Evolutionary conservation across 2,329 filamentous ascomycete species (phyloP).

Genomic region (Cordyceps militaris): DNA sequence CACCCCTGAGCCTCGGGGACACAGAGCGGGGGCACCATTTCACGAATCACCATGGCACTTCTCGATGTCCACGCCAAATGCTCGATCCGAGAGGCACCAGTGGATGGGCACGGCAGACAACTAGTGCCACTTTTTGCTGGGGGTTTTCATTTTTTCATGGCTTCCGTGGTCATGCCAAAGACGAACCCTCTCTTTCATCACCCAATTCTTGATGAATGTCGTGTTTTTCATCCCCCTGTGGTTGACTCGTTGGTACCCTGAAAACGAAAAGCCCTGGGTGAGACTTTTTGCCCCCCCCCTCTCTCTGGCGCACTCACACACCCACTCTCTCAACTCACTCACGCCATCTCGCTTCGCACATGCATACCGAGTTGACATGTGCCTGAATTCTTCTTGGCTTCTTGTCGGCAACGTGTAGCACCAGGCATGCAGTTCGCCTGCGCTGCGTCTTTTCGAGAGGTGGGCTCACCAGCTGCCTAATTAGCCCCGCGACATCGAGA

Average conservation of each 20-base stretch:
- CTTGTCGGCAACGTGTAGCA: background rate
- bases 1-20: background rate
- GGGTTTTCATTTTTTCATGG: background rate
- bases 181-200: background rate
- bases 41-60: background rate
- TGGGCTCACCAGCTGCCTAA: background rate
- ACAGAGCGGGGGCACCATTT: background rate
- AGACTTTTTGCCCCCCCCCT: too few relatives aligned
- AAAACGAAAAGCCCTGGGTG: too few relatives aligned
- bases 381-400: too few relatives aligned
- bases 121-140: background rate
- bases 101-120: background rate
- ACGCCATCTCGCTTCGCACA: background rate
- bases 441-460: background rate
- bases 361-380: background rate
- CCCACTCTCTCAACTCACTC: background rate
- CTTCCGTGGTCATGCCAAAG: background rate
- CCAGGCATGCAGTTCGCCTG: background rate
- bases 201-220: too few relatives aligned
- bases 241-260: too few relatives aligned
- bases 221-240: background rate
- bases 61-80: slow-evolving; percentile 1
- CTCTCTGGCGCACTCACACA: background rate
- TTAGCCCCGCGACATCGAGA: background rate
- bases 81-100: background rate